Evolutionary conservation across 371 early-diverging fungal genomes (phyloP).

Genomic region (Lichtheimia hyalospora): DNA sequence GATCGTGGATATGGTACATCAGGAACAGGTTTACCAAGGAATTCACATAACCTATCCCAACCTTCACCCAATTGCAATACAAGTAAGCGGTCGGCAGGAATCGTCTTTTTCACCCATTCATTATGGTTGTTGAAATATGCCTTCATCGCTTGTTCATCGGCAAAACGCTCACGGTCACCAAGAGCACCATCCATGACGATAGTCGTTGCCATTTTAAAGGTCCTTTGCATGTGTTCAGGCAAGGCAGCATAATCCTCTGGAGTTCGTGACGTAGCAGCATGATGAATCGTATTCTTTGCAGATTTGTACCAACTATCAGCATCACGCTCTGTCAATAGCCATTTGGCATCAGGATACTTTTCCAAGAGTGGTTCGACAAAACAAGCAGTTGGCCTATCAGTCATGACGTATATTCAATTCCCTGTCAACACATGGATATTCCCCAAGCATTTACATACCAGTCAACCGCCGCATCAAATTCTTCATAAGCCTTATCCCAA

Average conservation of each 20-base stretch:
- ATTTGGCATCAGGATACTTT: slow-evolving; percentile 39
- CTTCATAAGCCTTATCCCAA: slow-evolving; percentile 31
- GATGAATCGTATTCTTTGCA: slow-evolving; percentile 24
- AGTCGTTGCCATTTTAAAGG: slow-evolving; percentile 1
- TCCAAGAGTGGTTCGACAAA: slow-evolving; percentile 16
- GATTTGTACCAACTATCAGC: slow-evolving; percentile 43
- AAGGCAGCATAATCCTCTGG: not conserved
- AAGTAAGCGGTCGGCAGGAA: slow-evolving; percentile 3
- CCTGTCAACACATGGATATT: no score
- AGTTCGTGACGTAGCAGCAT: no score
- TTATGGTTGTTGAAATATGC: not conserved
- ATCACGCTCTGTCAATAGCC: slow-evolving; percentile 28
- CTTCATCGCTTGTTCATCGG: slow-evolving; percentile 10
- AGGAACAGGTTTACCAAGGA: slow-evolving; percentile 16
- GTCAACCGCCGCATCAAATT: slow-evolving; percentile 14
- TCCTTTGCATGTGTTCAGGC: not conserved
- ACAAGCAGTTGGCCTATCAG: slow-evolving; percentile 20
- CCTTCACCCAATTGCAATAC: slow-evolving; percentile 12
- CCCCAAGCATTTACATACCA: not conserved
- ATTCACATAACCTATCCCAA: slow-evolving; percentile 12
- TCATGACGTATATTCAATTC: slow-evolving; percentile 1
- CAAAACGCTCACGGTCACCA: slow-evolving; percentile 7
- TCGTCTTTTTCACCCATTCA: slow-evolving; percentile 1
- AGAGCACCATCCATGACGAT: slow-evolving; percentile 20
- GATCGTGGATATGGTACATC: slow-evolving; percentile 12